These are phyloP conservation scores for Cyathus striatus DNA, from an alignment of 768 basidiomycete species.

Conservation along the genomic window DNA sequence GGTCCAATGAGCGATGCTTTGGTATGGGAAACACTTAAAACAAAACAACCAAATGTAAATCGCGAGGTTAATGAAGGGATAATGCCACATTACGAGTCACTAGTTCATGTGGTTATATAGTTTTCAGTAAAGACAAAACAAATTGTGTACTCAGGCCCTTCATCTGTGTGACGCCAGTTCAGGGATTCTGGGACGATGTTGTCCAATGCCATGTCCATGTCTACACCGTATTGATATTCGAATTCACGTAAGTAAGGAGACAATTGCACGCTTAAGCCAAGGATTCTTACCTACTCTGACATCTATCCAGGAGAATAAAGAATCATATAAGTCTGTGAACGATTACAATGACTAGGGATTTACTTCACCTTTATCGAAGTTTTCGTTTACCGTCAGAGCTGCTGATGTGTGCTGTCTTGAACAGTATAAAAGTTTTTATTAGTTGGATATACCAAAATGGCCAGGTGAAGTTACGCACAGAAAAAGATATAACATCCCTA, in stretches of 20 bases:
- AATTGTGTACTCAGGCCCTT: constrained; percentile 90
- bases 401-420: constrained; percentile 64
- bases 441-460: not conserved
- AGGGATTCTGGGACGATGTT: constrained; percentile 80
- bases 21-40: constrained; percentile 76
- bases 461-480: constrained; percentile 45
- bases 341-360: not conserved
- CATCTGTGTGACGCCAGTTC: constrained; percentile 83
- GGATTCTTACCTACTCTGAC: constrained; percentile 33
- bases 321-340: not conserved
- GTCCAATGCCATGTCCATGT: constrained; percentile 95
- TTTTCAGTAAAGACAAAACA: too few relatives aligned
- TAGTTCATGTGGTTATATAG: too few relatives aligned
- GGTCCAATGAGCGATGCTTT: constrained; percentile 85
- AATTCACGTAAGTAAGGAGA: too few relatives aligned
- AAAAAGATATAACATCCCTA: constrained; percentile 87
- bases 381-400: constrained; percentile 84
- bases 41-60: too few relatives aligned
- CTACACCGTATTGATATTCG: constrained; percentile 27
- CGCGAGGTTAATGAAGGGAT: too few relatives aligned
- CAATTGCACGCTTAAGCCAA: too few relatives aligned
- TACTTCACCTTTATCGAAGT: constrained; percentile 66
- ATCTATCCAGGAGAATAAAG: constrained; percentile 18
- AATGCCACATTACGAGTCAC: too few relatives aligned
- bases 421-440: not conserved